Conservation (phyloP, 2,329 filamentous ascomycete genomes). For the Trichoderma aggressivum region DNA sequence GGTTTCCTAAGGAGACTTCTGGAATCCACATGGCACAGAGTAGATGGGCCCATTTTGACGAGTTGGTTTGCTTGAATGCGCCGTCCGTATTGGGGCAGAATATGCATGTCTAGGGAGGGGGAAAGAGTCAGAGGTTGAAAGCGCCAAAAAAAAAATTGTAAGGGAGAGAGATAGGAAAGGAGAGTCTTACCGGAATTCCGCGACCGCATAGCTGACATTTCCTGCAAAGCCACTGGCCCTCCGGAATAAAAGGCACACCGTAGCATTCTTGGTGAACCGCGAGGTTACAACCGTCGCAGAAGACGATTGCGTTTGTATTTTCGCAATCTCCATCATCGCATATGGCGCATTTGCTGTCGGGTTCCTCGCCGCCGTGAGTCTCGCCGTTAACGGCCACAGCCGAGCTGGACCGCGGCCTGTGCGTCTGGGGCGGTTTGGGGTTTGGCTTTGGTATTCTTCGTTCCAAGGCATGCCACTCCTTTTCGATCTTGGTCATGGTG, state of each 20-base stretch:
- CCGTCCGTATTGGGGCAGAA: conserved; percentile 98
- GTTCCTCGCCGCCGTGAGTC: conserved; percentile 77
- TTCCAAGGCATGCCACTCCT: conserved; percentile 95
- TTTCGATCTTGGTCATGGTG: conserved; percentile 97
- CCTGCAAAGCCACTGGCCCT: conserved; percentile 96
- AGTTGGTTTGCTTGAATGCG: conserved; percentile 96
- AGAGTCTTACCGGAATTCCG: conserved; percentile 68
- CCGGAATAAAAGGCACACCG: conserved; percentile 95
- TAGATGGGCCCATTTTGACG: conserved; percentile 93
- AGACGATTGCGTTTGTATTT: conserved; percentile 98
- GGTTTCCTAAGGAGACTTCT: conserved; percentile 91
- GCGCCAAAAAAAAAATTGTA: neutral
- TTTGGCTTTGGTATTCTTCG: conserved; percentile 97
- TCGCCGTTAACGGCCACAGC: conserved; percentile 95
- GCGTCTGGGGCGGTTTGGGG: conserved; percentile 91
- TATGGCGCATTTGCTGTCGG: conserved; percentile 95
- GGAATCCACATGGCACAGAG: conserved; percentile 98
- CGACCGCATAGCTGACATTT: conserved; percentile 95
- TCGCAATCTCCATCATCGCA: conserved; percentile 99
- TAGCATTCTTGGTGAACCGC: conserved; percentile 99
- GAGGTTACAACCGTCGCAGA: conserved; percentile 95
- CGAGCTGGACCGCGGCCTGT: conserved; percentile 86
- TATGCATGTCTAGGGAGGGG: conserved; percentile 70
- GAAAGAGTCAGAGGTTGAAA: neutral
- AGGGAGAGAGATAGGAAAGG: neutral